Conservation (phyloP, 2,329 filamentous ascomycete species). For the Aspergillus hiratsukae region DNA sequence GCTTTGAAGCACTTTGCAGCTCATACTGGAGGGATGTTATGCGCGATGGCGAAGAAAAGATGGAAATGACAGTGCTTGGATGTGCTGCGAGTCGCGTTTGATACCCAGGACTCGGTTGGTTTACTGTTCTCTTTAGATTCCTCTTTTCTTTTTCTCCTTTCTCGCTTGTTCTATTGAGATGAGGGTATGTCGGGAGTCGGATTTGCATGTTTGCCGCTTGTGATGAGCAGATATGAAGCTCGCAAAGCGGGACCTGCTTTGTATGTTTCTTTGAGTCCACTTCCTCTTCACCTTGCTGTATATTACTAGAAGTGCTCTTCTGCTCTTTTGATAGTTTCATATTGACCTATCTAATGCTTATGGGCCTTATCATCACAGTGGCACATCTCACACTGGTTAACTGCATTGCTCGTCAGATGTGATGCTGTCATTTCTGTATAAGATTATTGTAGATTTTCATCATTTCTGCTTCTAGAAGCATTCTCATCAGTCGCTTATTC, state of each 20-base stretch:
- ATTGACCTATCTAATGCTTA: too few species aligned
- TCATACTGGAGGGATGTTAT: not conserved
- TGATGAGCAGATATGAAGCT: not conserved
- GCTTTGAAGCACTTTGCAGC: not conserved
- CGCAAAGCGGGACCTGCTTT: not conserved
- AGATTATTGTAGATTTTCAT: not conserved
- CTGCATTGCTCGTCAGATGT: not conserved
- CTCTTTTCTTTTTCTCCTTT: not conserved
- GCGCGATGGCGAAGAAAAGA: slow-evolving; percentile 1
- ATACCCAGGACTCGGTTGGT: slow-evolving; percentile 27
- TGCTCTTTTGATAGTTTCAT: not conserved
- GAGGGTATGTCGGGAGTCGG: not conserved
- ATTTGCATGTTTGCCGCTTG: not conserved
- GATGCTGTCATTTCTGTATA: not conserved
- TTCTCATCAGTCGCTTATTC: not conserved
- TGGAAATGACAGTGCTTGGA: slow-evolving; percentile 10
- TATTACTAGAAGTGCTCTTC: not conserved
- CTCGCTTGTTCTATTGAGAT: not conserved
- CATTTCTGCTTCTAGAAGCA: not conserved
- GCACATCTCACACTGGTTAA: not conserved
- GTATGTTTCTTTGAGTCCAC: not conserved
- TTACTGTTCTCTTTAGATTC: slow-evolving; percentile 5
- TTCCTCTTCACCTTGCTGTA: not conserved
- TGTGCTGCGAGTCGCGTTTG: slow-evolving; percentile 20
- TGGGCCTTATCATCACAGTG: too few species aligned